Evolutionary conservation across 148 eudicot genomes (phyloP).

Genomic region (Cornus controversa): DNA sequence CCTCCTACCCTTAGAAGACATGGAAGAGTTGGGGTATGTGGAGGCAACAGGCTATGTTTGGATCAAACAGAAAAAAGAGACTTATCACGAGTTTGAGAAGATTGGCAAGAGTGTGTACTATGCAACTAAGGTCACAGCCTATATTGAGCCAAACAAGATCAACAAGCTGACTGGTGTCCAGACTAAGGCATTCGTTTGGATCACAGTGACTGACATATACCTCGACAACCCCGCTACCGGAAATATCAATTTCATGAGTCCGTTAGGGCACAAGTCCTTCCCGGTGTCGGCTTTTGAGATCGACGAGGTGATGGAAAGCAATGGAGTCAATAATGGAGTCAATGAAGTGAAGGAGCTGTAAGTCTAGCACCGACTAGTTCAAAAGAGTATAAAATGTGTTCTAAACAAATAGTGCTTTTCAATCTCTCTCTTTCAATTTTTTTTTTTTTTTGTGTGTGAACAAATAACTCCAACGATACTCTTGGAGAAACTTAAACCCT

Average conservation of each 20-base stretch:
- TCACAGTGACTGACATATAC: slow-evolving; percentile 44
- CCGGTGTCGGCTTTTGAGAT: slow-evolving; percentile 48
- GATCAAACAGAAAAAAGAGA: slow-evolving; percentile 69
- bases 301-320: slow-evolving; percentile 17
- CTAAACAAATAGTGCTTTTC: too few relatives aligned
- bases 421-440: too few relatives aligned
- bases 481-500: too few relatives aligned
- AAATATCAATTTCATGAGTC: slow-evolving; percentile 47
- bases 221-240: slow-evolving; percentile 34
- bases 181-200: slow-evolving; percentile 66
- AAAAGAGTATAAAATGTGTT: too few relatives aligned
- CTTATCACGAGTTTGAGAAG: slow-evolving; percentile 65
- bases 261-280: slow-evolving; percentile 45
- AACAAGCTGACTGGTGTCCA: slow-evolving; percentile 71
- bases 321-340: neutral
- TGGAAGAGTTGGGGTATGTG: slow-evolving; percentile 51
- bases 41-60: slow-evolving; percentile 68
- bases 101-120: slow-evolving; percentile 50
- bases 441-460: too few relatives aligned
- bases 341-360: too few relatives aligned
- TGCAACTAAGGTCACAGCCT: slow-evolving; percentile 62
- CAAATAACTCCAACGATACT: too few relatives aligned
- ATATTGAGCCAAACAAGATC: slow-evolving; percentile 56
- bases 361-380: too few relatives aligned
- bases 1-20: slow-evolving; percentile 58